Evolutionary conservation across 192 early-diverging fungal genomes (phyloP).

Genomic region (Coemansia biformis): DNA sequence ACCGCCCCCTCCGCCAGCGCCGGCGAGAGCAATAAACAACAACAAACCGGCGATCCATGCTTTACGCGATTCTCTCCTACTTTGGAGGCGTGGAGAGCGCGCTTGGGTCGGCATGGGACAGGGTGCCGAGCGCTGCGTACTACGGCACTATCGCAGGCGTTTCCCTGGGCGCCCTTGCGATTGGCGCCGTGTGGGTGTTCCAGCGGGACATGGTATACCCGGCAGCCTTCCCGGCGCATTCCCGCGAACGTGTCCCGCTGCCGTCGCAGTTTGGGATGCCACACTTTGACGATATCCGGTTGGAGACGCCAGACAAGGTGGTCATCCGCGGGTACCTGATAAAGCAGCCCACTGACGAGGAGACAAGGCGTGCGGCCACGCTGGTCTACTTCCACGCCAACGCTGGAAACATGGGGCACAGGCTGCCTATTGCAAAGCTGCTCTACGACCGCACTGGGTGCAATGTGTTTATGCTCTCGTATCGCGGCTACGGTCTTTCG

Average conservation of each 20-base stretch:
- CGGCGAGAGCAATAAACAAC: too few relatives aligned
- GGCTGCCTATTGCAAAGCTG: slow-evolving; percentile 82
- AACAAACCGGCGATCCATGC: slow-evolving; percentile 12
- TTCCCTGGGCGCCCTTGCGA: slow-evolving; percentile 13
- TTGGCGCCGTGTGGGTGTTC: slow-evolving; percentile 57
- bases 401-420: slow-evolving; percentile 98
- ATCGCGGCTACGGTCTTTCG: slow-evolving; percentile 89
- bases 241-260: slow-evolving; percentile 52
- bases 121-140: slow-evolving; percentile 32
- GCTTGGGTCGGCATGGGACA: slow-evolving; percentile 19
- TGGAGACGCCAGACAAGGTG: slow-evolving; percentile 78
- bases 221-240: slow-evolving; percentile 53
- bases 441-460: slow-evolving; percentile 60
- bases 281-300: slow-evolving; percentile 61
- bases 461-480: slow-evolving; percentile 98
- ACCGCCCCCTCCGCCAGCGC: too few relatives aligned
- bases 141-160: slow-evolving; percentile 15
- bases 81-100: slow-evolving; percentile 34
- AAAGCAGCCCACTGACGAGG: slow-evolving; percentile 52
- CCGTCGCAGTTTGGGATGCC: slow-evolving; percentile 66
- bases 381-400: slow-evolving; percentile 93
- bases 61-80: slow-evolving; percentile 37
- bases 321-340: slow-evolving; percentile 77
- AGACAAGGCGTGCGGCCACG: slow-evolving; percentile 60
- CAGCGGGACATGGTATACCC: slow-evolving; percentile 78